Conservation (phyloP, 306 rosid genomes). For the Vigna radiata region DNA sequence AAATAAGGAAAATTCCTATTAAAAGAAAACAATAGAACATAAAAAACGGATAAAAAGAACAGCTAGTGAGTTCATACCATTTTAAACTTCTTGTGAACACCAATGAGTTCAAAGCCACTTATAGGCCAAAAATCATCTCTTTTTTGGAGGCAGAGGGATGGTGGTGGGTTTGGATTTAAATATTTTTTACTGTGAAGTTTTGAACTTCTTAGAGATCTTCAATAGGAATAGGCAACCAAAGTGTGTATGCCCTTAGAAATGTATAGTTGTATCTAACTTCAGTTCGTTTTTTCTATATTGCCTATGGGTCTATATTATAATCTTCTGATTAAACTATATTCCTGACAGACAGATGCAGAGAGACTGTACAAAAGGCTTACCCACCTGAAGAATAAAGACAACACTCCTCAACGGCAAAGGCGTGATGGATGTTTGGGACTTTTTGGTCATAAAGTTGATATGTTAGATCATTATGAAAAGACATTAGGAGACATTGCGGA, state of each 20-base stretch:
- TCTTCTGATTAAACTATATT: slow-evolving; percentile 2
- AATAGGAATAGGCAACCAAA: no score
- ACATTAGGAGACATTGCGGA: slow-evolving; percentile 67
- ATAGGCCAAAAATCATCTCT: background rate
- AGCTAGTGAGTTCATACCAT: background rate
- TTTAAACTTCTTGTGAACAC: background rate
- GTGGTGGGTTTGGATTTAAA: slow-evolving; percentile 4
- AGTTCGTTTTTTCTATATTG: background rate
- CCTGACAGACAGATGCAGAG: slow-evolving; percentile 67
- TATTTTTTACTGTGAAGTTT: background rate
- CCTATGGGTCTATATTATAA: background rate
- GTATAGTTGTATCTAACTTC: background rate
- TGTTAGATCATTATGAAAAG: slow-evolving; percentile 60
- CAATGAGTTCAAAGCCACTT: background rate
- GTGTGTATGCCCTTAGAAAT: background rate
- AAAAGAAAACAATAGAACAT: slow-evolving; percentile 3
- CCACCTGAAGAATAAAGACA: slow-evolving; percentile 47
- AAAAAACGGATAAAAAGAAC: background rate
- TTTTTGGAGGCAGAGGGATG: background rate
- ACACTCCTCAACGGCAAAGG: slow-evolving; percentile 50
- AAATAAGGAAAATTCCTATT: background rate
- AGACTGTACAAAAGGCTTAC: slow-evolving; percentile 63
- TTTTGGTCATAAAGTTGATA: slow-evolving; percentile 63
- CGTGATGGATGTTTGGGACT: slow-evolving; percentile 68
- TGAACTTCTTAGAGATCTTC: slow-evolving; percentile 9